Conservation (phyloP, 1,284 basidiomycete genomes). For the Tilletia caries region DNA sequence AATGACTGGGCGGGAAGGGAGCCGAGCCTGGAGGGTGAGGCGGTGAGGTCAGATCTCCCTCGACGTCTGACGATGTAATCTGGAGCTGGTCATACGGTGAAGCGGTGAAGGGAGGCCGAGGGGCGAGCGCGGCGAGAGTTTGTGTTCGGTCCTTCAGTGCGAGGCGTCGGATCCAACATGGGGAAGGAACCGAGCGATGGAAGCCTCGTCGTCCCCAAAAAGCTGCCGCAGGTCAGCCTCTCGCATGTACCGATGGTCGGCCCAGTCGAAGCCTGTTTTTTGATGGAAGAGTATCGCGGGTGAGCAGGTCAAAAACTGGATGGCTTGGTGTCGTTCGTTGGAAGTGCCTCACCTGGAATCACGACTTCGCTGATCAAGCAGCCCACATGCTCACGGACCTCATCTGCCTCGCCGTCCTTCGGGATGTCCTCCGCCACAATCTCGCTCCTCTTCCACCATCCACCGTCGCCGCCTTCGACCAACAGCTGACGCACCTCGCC, state of each 20-base stretch:
- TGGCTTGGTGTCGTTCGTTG: no score
- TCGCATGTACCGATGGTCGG: slow-evolving; percentile 32
- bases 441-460: slow-evolving; percentile 39
- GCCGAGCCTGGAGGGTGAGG: no score
- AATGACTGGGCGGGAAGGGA: no score
- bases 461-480: slow-evolving; percentile 25
- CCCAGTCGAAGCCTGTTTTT: slow-evolving; percentile 31
- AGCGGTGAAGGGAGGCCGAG: no score
- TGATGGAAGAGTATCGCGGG: no score
- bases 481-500: slow-evolving; percentile 36
- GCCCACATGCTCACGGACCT: slow-evolving; percentile 15
- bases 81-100: no score
- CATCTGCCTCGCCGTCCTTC: slow-evolving; percentile 16
- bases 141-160: no score
- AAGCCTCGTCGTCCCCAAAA: slow-evolving; percentile 18
- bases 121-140: no score
- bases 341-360: slow-evolving; percentile 24
- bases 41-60: no score
- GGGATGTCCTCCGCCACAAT: slow-evolving; percentile 24
- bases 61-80: no score
- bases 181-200: neutral
- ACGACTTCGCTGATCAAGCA: slow-evolving; percentile 37
- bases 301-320: neutral
- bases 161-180: neutral
- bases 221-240: slow-evolving; percentile 24